Conservation (phyloP, 805 yeast genomes). For the Starmerella vaccinii region DNA sequence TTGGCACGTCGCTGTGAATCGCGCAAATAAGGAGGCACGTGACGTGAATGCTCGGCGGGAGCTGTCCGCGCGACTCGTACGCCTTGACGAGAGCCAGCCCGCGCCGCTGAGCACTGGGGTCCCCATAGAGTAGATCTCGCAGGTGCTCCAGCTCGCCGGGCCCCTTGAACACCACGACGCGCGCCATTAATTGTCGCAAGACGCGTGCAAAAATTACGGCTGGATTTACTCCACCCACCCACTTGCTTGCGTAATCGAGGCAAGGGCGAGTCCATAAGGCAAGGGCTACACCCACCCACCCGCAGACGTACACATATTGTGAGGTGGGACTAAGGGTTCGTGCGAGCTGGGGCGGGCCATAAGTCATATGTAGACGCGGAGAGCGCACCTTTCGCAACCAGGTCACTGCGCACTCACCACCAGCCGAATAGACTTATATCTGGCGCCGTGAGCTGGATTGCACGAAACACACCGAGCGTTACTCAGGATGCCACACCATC, state of each 20-base stretch:
- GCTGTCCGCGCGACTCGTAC: constrained; percentile 24
- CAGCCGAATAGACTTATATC: background rate
- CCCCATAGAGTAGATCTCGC: constrained; percentile 21
- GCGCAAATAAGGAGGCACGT: constrained; percentile 25
- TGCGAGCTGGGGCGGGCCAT: constrained; percentile 3
- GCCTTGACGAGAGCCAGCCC: constrained; percentile 23
- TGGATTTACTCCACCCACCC: background rate
- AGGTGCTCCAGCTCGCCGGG: constrained; percentile 18
- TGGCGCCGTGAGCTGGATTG: background rate
- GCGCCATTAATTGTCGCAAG: constrained; percentile 7
- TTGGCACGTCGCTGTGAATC: constrained; percentile 21
- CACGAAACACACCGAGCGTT: background rate
- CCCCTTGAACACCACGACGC: constrained; percentile 21
- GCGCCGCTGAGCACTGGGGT: constrained; percentile 15
- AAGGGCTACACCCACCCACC: background rate
- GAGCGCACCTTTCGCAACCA: background rate
- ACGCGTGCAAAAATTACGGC: background rate
- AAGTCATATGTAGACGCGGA: background rate
- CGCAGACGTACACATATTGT: background rate
- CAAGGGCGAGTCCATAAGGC: background rate
- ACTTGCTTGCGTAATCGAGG: background rate
- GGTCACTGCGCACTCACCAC: background rate
- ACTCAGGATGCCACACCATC: background rate
- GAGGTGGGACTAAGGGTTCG: background rate
- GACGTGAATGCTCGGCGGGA: constrained; percentile 26